Conservation (phyloP, 2,329 filamentous ascomycete genomes). For the Thermomyces lanuginosus region DNA sequence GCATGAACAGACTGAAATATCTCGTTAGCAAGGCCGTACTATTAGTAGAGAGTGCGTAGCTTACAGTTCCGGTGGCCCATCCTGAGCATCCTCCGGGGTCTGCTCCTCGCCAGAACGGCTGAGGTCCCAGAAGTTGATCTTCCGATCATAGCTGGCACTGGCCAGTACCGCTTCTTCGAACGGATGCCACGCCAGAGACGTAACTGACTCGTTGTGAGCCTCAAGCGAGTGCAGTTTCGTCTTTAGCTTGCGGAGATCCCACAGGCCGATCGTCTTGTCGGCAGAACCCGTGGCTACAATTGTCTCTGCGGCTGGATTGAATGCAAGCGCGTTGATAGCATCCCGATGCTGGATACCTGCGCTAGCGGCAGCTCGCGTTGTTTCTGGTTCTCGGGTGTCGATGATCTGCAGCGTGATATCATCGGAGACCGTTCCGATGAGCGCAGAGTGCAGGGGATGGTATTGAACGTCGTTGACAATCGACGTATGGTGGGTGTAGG, state of each 20-base stretch:
- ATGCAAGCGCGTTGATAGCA: constrained; percentile 89
- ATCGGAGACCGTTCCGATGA: constrained; percentile 88
- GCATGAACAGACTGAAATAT: constrained; percentile 89
- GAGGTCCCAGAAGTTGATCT: constrained; percentile 93
- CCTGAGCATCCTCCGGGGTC: constrained; percentile 82
- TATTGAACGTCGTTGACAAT: constrained; percentile 97
- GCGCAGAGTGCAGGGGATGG: constrained; percentile 67
- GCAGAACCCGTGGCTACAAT: constrained; percentile 84
- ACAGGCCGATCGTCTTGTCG: constrained; percentile 87
- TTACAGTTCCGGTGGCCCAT: constrained; percentile 86
- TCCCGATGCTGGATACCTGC: constrained; percentile 65
- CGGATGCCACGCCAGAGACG: constrained; percentile 88
- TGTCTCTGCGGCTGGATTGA: constrained; percentile 82
- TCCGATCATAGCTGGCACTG: constrained; percentile 79
- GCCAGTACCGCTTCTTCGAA: constrained; percentile 75
- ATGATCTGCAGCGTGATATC: constrained; percentile 86
- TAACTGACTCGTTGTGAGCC: constrained; percentile 77
- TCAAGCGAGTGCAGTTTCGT: constrained; percentile 80
- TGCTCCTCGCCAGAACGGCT: constrained; percentile 87
- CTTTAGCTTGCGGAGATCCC: constrained; percentile 85
- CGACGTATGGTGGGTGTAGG: constrained; percentile 73
- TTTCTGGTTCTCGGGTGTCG: constrained; percentile 57
- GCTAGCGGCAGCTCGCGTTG: constrained; percentile 50
- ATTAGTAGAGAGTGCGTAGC: constrained; percentile 21
- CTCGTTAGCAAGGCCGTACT: neutral